Evolutionary conservation across 768 basidiomycete genomes (phyloP).

Genomic region (Rhodotorula babjevae): DNA sequence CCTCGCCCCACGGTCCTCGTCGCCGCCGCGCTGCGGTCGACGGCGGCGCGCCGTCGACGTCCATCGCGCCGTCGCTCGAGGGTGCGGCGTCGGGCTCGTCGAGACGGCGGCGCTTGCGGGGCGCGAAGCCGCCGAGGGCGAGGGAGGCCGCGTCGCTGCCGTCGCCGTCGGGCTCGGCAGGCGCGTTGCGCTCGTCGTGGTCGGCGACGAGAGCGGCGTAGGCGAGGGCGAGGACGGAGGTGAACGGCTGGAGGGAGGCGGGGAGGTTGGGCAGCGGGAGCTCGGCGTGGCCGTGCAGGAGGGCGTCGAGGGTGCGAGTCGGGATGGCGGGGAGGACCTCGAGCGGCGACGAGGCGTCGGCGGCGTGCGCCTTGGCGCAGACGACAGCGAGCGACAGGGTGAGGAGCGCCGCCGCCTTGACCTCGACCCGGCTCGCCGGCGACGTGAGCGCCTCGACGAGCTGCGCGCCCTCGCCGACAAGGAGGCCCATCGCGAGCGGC

Average conservation of each 20-base stretch:
- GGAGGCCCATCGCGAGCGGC: background rate
- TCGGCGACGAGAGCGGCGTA: constrained; percentile 13
- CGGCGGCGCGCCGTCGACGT: constrained; percentile 3
- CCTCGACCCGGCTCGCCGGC: background rate
- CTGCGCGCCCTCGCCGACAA: background rate
- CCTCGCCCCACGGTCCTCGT: constrained; percentile 12
- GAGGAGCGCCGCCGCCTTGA: constrained; percentile 3
- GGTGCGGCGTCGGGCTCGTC: constrained; percentile 5
- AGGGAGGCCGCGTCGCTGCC: background rate
- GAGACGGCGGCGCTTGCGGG: constrained; percentile 15
- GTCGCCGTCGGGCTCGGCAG: background rate
- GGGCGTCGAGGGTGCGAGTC: background rate
- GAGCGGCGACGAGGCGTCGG: background rate
- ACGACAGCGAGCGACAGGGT: background rate
- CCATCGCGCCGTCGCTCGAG: constrained; percentile 22
- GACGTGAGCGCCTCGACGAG: background rate
- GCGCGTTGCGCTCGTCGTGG: background rate
- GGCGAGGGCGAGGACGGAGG: background rate
- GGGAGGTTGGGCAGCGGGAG: background rate
- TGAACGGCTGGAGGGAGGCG: background rate
- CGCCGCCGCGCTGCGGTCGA: constrained; percentile 7
- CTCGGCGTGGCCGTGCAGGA: background rate
- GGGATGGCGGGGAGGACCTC: background rate
- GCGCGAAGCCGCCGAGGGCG: background rate
- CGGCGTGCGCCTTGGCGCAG: background rate